Evolutionary conservation across 768 basidiomycete species (phyloP).

Genomic region (Hirschioporus abietinus): DNA sequence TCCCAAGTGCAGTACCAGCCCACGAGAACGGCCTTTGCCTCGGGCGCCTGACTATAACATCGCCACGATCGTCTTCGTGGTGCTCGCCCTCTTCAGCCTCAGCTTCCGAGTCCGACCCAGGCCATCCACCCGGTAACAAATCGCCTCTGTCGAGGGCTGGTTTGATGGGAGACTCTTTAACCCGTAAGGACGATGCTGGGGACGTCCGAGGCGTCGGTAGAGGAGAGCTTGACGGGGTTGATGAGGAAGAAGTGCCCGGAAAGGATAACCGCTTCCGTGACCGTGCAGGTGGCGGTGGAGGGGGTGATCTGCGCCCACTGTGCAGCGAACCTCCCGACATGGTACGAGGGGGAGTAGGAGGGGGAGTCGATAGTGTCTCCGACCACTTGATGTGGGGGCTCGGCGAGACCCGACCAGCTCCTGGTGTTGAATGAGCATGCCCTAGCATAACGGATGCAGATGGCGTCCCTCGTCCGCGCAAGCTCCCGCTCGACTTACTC

Average conservation of each 20-base stretch:
- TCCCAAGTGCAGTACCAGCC: background rate
- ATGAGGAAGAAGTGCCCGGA: background rate
- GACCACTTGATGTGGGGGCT: background rate
- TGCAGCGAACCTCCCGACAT: background rate
- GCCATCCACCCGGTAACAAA: background rate
- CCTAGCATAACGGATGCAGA: background rate
- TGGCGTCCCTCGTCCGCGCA: background rate
- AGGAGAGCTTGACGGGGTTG: background rate
- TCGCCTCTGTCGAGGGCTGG: background rate
- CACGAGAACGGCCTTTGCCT: background rate
- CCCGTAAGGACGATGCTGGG: background rate
- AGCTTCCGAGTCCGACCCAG: background rate
- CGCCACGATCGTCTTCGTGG: background rate
- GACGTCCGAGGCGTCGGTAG: background rate
- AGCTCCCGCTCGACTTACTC: background rate
- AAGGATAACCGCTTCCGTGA: background rate
- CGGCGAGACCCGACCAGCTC: background rate
- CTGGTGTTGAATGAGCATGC: background rate
- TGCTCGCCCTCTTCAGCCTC: background rate
- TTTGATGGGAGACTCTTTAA: background rate
- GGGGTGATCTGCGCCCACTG: background rate
- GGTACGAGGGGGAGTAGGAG: background rate
- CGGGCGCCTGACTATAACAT: background rate
- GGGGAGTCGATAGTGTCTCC: background rate
- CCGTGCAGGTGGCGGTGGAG: background rate